Percentiles rank a stretch among this genome's conserved stretches.
These are phyloP conservation scores for Maudiozyma barnettii DNA, from an alignment of 805 yeast species.

Conservation along the genomic window DNA sequence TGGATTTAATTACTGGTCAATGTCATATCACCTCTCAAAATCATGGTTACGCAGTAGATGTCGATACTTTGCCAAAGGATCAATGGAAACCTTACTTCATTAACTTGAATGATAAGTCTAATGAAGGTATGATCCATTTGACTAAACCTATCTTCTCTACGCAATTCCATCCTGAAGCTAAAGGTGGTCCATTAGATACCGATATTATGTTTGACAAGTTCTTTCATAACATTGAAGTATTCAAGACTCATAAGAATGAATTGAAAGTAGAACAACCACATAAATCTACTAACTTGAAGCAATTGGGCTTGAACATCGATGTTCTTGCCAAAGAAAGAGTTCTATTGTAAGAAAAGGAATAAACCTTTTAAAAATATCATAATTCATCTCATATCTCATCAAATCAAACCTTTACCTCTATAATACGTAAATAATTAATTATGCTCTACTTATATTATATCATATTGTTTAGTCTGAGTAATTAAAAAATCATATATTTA, in stretches of 20 bases:
- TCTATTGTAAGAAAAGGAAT: slow-evolving; percentile 6
- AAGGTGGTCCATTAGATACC: slow-evolving; percentile 97
- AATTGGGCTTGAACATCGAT: slow-evolving; percentile 16
- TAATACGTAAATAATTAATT: too few species aligned
- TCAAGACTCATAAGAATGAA: slow-evolving; percentile 11
- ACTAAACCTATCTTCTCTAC: slow-evolving; percentile 87
- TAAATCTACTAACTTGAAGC: slow-evolving; percentile 16
- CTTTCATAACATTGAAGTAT: slow-evolving; percentile 56
- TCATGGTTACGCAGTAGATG: slow-evolving; percentile 97
- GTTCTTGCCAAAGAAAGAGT: slow-evolving; percentile 28
- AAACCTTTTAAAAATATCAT: background rate
- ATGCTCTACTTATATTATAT: too few species aligned
- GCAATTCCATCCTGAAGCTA: slow-evolving; percentile 98
- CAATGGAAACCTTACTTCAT: slow-evolving; percentile 77
- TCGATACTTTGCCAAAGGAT: slow-evolving; percentile 57
- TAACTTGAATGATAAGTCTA: slow-evolving; percentile 89
- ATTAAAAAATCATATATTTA: too few species aligned
- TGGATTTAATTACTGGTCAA: slow-evolving; percentile 80
- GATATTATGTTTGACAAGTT: slow-evolving; percentile 85
- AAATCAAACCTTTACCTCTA: too few species aligned
- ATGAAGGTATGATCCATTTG: slow-evolving; percentile 94
- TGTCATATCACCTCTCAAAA: slow-evolving; percentile 98
- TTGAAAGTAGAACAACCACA: background rate
- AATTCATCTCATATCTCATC: too few species aligned
- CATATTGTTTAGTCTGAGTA: too few species aligned